phyloP scores from a whole-genome alignment of 2,329 filamentous ascomycete species.

The Epichloe sibirici region DNA sequence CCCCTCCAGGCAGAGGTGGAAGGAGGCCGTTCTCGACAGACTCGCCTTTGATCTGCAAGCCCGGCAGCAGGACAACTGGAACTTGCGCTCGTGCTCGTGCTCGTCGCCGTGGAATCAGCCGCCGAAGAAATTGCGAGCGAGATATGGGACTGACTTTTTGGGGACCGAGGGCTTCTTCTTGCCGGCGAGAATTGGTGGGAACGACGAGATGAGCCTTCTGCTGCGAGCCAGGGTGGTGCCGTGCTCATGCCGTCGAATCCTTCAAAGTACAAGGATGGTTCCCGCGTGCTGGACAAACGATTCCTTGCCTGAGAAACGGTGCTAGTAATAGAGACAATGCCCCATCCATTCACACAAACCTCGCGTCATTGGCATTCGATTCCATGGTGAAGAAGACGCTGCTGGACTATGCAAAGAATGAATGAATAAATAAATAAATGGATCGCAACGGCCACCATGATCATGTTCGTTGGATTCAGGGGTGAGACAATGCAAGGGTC shows the following conservation, averaged over 20 bases:
- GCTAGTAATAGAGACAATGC: not conserved
- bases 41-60: not conserved
- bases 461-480: no score
- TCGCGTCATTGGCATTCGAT: no score
- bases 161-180: not conserved
- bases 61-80: not conserved
- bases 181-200: not conserved
- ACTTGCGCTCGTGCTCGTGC: not conserved
- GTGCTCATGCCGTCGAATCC: not conserved
- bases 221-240: no score
- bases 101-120: not conserved
- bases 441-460: no score
- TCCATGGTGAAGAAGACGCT: no score
- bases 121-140: not conserved
- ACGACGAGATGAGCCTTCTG: not conserved
- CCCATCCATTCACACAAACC: no score
- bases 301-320: not conserved
- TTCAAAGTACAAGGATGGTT: not conserved
- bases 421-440: no score
- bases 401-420: no score
- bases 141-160: not conserved
- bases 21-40: not conserved
- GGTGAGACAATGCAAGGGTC: no score
- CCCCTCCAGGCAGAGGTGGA: conserved; percentile 26
- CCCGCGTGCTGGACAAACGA: not conserved